phyloP scores from a whole-genome alignment of 2,329 filamentous ascomycete genomes.

The Cryphonectria japonica region DNA sequence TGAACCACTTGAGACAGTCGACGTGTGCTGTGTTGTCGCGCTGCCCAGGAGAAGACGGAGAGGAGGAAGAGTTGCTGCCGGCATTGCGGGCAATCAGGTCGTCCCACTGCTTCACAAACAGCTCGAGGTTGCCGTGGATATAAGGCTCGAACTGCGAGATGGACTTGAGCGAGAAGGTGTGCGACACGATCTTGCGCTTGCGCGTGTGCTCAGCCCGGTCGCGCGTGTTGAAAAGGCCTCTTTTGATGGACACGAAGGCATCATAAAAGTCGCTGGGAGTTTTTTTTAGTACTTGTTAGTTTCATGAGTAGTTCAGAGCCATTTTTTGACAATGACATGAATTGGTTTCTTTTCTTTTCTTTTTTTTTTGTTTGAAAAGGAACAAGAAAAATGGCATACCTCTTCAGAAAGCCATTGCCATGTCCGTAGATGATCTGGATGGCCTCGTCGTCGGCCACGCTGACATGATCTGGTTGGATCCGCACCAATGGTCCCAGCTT shows the following conservation, averaged over 20 bases:
- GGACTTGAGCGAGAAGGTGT: constrained; percentile 84
- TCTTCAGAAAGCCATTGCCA: constrained; percentile 74
- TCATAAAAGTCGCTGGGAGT: constrained; percentile 78
- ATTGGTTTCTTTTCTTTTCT: too few relatives aligned
- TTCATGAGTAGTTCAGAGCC: constrained; percentile 15
- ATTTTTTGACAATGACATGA: too few relatives aligned
- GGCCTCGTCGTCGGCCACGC: constrained; percentile 77
- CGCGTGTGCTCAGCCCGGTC: constrained; percentile 80
- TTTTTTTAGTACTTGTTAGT: not conserved
- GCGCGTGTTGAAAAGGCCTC: constrained; percentile 88
- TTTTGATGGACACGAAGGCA: constrained; percentile 83
- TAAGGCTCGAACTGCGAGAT: constrained; percentile 87
- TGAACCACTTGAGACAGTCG: constrained; percentile 82
- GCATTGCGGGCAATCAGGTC: constrained; percentile 52
- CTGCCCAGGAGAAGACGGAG: constrained; percentile 28
- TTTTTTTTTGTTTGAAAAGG: too few relatives aligned
- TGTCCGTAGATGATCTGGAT: constrained; percentile 80
- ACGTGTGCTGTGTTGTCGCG: constrained; percentile 61
- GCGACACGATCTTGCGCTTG: constrained; percentile 86
- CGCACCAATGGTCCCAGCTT: constrained; percentile 79
- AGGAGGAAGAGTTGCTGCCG: constrained; percentile 40
- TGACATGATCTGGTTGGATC: constrained; percentile 83
- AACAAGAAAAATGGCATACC: constrained; percentile 43
- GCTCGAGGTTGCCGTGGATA: constrained; percentile 77
- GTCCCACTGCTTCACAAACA: constrained; percentile 76